Evolutionary conservation across 257 asterid genomes (phyloP).

Genomic region (Lycium ferocissimum): DNA sequence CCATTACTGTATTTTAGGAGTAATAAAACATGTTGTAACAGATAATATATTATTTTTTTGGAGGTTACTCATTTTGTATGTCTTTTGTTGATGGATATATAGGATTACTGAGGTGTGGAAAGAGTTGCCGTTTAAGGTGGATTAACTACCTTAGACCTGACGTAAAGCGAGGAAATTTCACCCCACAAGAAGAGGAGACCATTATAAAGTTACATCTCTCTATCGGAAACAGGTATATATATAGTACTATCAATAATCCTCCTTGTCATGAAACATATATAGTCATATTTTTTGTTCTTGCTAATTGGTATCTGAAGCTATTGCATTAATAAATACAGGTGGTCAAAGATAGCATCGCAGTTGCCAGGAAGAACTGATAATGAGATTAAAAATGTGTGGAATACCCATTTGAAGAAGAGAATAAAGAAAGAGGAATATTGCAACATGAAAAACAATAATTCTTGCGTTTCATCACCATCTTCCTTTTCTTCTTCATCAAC

Average conservation of each 20-base stretch:
- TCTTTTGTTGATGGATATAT: neutral
- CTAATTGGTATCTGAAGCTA: too few species aligned
- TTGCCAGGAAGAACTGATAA: slow-evolving; percentile 87
- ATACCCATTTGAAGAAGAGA: slow-evolving; percentile 72
- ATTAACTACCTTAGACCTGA: slow-evolving; percentile 83
- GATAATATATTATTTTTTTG: too few species aligned
- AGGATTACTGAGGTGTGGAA: slow-evolving; percentile 80
- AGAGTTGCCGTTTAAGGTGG: slow-evolving; percentile 89
- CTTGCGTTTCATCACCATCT: too few species aligned
- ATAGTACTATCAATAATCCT: too few species aligned
- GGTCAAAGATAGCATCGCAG: slow-evolving; percentile 80
- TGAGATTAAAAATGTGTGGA: slow-evolving; percentile 88
- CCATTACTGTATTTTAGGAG: too few species aligned
- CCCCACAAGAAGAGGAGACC: slow-evolving; percentile 63
- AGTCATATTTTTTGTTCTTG: too few species aligned
- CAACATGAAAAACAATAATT: too few species aligned
- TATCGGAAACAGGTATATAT: slow-evolving; percentile 67
- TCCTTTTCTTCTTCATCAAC: slow-evolving; percentile 27
- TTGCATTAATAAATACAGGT: slow-evolving; percentile 43
- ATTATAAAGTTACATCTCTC: slow-evolving; percentile 64
- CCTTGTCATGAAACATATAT: neutral
- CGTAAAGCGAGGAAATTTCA: slow-evolving; percentile 70
- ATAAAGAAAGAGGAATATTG: slow-evolving; percentile 8
- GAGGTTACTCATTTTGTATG: too few species aligned
- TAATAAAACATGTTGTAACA: neutral